Base-by-base conservation (phyloP, 306 rosid species). In the Fragaria ananassa region DNA sequence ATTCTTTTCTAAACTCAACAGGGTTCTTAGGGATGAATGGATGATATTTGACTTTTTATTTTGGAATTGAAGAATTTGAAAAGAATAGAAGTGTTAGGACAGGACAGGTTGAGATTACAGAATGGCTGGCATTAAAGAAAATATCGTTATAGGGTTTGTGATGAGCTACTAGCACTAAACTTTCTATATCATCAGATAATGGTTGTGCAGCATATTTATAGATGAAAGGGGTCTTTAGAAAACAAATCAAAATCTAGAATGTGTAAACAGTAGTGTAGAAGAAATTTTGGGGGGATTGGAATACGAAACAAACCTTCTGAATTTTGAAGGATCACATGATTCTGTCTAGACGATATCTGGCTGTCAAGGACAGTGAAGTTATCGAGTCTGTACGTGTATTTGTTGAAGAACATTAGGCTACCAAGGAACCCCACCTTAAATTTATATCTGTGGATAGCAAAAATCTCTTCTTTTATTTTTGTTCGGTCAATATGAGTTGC, bases 251-350 rank as follows among this genome's bases (percentile, higher is more conserved):
- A 18, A 50, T 53, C 58, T 53, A 17, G 10, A 25, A 45, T 44
- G 39, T 5, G 13, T 21, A 54, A 54, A 54, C 23, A 49, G 6
- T 15, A 25, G 39, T 23, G 3, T 25, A 39, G 57, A 68, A 17
- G 41, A 21, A 68, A 45, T 42, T 23, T 2, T 68, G 23, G 15
- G 50, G 6, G 47, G 57, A 51, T 23, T 2, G 73, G 41, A 31
- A 31, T 53, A 68, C 45, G 39, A 23, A 39, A 68, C 57, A 68
- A 45, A 49, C 19, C 10, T 18, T 53, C 21, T 53, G 10, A 19
- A 53, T 19, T 19, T 18, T 53, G 44, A 41, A 54, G 2, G 18
- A 78, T 78, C 76, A 71, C 86, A 71, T 81, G 79, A 68, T 23
- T 75, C 8, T 71, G 83, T 56, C 42, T 51, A 17, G 6, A 51